Conservation (phyloP, 106 monocot genomes). For the Allium cepa region DNA sequence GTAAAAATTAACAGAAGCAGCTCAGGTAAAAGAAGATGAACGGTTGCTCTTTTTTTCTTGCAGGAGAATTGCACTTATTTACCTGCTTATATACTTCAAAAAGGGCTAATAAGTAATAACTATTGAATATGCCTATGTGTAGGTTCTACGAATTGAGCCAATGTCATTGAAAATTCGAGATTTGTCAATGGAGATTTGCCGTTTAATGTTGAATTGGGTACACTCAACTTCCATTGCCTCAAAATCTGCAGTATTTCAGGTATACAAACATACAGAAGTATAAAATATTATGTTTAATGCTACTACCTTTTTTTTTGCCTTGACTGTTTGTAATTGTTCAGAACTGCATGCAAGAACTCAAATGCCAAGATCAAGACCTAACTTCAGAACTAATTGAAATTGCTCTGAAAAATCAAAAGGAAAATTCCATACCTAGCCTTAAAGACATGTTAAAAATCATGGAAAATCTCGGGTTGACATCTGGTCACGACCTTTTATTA, state of each 20-base stretch:
- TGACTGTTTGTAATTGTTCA: slow-evolving; percentile 8
- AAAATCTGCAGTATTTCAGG: slow-evolving; percentile 36
- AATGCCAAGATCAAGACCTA: slow-evolving; percentile 28
- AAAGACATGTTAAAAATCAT: slow-evolving; percentile 41
- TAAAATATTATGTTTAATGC: neutral
- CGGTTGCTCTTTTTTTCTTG: no score
- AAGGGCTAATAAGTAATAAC: no score
- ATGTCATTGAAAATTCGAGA: slow-evolving; percentile 40
- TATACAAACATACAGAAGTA: slow-evolving; percentile 7
- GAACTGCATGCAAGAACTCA: slow-evolving; percentile 58
- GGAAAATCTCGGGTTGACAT: slow-evolving; percentile 49
- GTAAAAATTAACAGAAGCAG: no score
- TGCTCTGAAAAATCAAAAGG: slow-evolving; percentile 42
- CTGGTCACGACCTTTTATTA: slow-evolving; percentile 43
- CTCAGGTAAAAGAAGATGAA: no score
- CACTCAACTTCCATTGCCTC: slow-evolving; percentile 23
- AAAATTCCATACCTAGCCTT: slow-evolving; percentile 26
- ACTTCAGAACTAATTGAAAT: slow-evolving; percentile 42
- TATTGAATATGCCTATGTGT: neutral
- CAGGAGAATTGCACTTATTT: no score
- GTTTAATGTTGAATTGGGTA: slow-evolving; percentile 24
- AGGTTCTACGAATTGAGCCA: slow-evolving; percentile 54
- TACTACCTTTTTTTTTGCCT: neutral
- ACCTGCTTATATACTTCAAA: no score
- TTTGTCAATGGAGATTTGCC: slow-evolving; percentile 38